Evolutionary conservation across 2,329 filamentous ascomycete genomes (phyloP).

Genomic region (Knufia fluminis): DNA sequence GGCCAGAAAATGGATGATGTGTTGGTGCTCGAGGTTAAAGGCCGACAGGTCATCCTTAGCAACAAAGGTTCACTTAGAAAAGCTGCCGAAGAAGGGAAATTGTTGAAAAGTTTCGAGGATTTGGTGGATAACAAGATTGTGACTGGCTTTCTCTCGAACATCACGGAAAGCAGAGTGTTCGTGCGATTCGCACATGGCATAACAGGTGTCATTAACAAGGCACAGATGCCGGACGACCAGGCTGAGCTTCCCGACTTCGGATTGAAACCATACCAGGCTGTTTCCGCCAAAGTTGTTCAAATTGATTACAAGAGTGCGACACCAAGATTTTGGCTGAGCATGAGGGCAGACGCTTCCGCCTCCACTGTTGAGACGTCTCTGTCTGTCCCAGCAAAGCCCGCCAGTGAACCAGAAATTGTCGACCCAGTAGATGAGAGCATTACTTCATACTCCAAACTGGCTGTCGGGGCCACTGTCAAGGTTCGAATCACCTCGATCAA

Average conservation of each 20-base stretch:
- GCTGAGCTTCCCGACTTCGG: constrained; percentile 65
- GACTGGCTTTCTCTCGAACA: constrained; percentile 75
- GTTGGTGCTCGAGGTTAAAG: constrained; percentile 77
- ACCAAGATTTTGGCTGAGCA: constrained; percentile 58
- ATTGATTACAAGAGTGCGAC: constrained; percentile 55
- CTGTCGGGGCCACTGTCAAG: constrained; percentile 62
- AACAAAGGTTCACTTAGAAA: constrained; percentile 76
- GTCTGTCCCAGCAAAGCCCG: constrained; percentile 21
- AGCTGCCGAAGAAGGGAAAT: constrained; percentile 59
- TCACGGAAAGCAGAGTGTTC: constrained; percentile 72
- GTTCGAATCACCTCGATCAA: constrained; percentile 77
- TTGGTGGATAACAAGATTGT: constrained; percentile 59
- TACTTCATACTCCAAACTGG: constrained; percentile 58
- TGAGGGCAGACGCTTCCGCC: constrained; percentile 40
- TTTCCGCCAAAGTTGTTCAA: constrained; percentile 62
- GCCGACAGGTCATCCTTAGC: constrained; percentile 64
- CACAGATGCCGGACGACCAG: constrained; percentile 63
- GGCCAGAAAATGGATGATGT: constrained; percentile 75
- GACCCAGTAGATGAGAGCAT: constrained; percentile 59
- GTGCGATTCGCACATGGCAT: constrained; percentile 76
- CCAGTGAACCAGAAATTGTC: constrained; percentile 29
- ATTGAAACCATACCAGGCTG: constrained; percentile 63
- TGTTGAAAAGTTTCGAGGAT: constrained; percentile 64
- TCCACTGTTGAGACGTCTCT: constrained; percentile 30
- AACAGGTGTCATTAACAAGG: constrained; percentile 70